Evolutionary conservation across 75 land plant genomes (phyloP).

Genomic region (Cupressus sempervirens): DNA sequence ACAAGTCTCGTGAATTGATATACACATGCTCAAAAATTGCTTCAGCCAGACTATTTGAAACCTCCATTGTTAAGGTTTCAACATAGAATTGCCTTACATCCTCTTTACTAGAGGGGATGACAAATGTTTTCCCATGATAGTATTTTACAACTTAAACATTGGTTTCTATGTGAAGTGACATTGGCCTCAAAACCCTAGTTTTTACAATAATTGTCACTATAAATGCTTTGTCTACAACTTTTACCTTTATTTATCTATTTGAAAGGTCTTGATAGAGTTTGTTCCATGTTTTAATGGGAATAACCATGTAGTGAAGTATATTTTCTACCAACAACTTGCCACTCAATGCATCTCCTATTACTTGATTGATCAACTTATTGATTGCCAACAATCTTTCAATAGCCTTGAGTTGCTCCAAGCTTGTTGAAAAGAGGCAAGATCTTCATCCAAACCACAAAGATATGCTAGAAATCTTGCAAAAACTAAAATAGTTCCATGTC

Average conservation of each 20-base stretch:
- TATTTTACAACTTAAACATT: too few species aligned
- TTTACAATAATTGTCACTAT: too few species aligned
- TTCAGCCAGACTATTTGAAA: too few species aligned
- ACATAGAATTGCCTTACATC: too few species aligned
- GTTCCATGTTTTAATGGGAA: conserved; percentile 80
- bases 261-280: conserved; percentile 82
- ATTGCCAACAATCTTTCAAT: conserved; percentile 64
- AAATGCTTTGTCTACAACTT: too few species aligned
- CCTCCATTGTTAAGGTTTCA: too few species aligned
- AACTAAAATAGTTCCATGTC: conserved; percentile 94
- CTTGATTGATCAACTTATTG: conserved; percentile 84
- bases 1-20: too few species aligned
- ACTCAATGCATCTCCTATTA: conserved; percentile 96
- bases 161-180: too few species aligned
- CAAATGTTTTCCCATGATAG: too few species aligned
- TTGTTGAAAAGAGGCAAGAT: conserved; percentile 30
- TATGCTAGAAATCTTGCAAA: conserved; percentile 43
- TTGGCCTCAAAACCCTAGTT: too few species aligned
- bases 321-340: conserved; percentile 84
- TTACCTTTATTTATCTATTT: conserved; percentile 94
- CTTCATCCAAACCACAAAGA: conserved; percentile 34
- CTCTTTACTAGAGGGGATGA: too few species aligned
- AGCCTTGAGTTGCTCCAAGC: conserved; percentile 59
- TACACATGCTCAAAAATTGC: too few species aligned
- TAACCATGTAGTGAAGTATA: conserved; percentile 60